Conservation (phyloP, 495 filamentous ascomycete genomes). For the Acidomyces sp. region DNA sequence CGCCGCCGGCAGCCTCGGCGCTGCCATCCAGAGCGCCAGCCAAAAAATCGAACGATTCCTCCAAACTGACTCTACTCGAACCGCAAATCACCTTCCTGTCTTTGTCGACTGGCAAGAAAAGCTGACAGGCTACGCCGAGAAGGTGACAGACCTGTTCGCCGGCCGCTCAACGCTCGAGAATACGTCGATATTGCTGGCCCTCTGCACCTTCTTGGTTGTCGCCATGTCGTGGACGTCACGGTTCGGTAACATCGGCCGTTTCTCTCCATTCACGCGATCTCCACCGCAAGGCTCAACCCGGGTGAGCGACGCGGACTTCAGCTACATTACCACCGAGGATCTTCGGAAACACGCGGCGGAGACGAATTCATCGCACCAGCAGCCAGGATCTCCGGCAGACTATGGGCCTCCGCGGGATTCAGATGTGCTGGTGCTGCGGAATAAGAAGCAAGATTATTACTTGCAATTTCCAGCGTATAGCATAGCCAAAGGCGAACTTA, state of each 20-base stretch:
- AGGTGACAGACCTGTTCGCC: slow-evolving; percentile 6
- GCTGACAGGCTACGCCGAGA: neutral
- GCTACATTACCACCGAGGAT: slow-evolving; percentile 66
- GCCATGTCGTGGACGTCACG: slow-evolving; percentile 55
- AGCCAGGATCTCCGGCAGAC: slow-evolving; percentile 19
- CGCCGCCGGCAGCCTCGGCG: slow-evolving; percentile 1
- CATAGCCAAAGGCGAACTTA: slow-evolving; percentile 64
- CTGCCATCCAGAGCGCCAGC: slow-evolving; percentile 1
- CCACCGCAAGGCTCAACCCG: slow-evolving; percentile 24
- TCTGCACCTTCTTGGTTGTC: slow-evolving; percentile 39
- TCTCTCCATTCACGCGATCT: slow-evolving; percentile 35
- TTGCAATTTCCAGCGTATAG: slow-evolving; percentile 69
- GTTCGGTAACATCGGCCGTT: slow-evolving; percentile 34
- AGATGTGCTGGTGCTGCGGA: slow-evolving; percentile 63
- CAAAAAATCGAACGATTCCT: too few relatives aligned
- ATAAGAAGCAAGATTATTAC: slow-evolving; percentile 57
- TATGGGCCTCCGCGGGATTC: slow-evolving; percentile 36
- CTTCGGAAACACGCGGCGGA: slow-evolving; percentile 30
- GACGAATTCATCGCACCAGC: slow-evolving; percentile 26
- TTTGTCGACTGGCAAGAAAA: neutral
- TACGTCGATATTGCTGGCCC: slow-evolving; percentile 26
- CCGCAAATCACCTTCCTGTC: neutral
- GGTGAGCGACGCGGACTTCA: slow-evolving; percentile 65
- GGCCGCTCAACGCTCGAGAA: slow-evolving; percentile 15
- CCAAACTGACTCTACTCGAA: too few relatives aligned